These are phyloP conservation scores for Patellaria atrata DNA, from an alignment of 495 filamentous ascomycete species.

Conservation along the genomic window DNA sequence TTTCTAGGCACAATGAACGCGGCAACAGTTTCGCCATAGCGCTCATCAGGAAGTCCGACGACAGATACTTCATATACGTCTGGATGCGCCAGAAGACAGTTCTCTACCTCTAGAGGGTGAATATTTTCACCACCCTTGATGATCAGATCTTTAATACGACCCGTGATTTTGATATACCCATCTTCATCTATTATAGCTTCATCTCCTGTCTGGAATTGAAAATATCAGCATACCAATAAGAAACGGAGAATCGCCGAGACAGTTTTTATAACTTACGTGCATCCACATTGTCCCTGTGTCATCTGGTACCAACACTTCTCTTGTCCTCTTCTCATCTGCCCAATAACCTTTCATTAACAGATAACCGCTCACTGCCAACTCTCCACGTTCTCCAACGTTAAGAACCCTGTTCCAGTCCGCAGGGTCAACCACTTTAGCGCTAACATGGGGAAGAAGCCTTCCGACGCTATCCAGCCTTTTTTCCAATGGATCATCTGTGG, in stretches of 20 bases:
- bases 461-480: conserved; percentile 70
- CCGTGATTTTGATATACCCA: conserved; percentile 51
- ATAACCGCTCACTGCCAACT: conserved; percentile 76
- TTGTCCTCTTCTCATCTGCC: conserved; percentile 52
- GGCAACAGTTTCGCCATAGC: conserved; percentile 75
- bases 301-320: conserved; percentile 54
- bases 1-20: conserved; percentile 54
- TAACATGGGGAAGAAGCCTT: conserved; percentile 61
- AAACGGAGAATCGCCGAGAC: conserved; percentile 27
- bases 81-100: conserved; percentile 63
- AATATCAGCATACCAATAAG: no score
- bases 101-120: conserved; percentile 86
- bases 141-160: conserved; percentile 80
- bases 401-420: conserved; percentile 40
- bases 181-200: conserved; percentile 74
- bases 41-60: conserved; percentile 69
- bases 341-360: conserved; percentile 86
- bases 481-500: conserved; percentile 64
- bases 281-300: conserved; percentile 51
- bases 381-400: conserved; percentile 52
- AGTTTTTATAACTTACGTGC: no score
- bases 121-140: conserved; percentile 95
- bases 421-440: conserved; percentile 70
- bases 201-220: conserved; percentile 79
- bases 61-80: conserved; percentile 59